These are phyloP conservation scores for Phlyctochytrium arcticum DNA, from an alignment of 192 early-diverging fungal species.

Conservation along the genomic window DNA sequence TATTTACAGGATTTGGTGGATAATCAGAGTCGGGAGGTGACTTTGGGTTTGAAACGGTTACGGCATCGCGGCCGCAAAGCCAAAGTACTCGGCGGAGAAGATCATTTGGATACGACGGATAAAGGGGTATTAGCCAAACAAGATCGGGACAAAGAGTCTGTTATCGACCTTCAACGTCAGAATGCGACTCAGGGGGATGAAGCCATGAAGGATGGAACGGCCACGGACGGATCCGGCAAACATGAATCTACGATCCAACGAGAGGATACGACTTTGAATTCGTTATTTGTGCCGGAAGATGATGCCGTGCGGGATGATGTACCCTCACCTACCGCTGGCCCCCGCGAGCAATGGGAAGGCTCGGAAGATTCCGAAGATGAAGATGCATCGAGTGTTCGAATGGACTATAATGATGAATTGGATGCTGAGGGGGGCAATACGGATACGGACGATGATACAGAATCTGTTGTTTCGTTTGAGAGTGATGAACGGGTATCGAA, in stretches of 20 bases:
- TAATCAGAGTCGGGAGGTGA: constrained; percentile 1
- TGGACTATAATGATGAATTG: constrained; percentile 1
- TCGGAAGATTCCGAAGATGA: neutral
- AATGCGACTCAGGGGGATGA: constrained; percentile 5
- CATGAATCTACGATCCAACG: neutral
- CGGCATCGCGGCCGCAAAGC: neutral
- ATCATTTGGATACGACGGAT: constrained; percentile 8
- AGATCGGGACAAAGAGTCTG: neutral
- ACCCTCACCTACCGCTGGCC: neutral
- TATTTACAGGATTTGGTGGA: constrained; percentile 22
- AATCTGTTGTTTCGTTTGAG: neutral
- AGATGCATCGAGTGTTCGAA: neutral
- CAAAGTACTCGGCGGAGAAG: constrained; percentile 4
- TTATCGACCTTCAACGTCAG: too few species aligned
- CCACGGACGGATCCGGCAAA: constrained; percentile 5
- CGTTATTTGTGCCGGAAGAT: neutral
- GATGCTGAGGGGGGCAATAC: neutral
- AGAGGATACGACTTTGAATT: neutral
- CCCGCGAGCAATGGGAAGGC: neutral
- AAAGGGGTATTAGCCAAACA: neutral
- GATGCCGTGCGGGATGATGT: neutral
- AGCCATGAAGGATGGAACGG: constrained; percentile 1
- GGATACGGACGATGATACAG: neutral
- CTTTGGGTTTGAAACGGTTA: constrained; percentile 14
- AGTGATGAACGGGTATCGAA: neutral